Evolutionary conservation across 2,329 filamentous ascomycete genomes (phyloP).

Genomic region (Colletotrichum orbiculare): DNA sequence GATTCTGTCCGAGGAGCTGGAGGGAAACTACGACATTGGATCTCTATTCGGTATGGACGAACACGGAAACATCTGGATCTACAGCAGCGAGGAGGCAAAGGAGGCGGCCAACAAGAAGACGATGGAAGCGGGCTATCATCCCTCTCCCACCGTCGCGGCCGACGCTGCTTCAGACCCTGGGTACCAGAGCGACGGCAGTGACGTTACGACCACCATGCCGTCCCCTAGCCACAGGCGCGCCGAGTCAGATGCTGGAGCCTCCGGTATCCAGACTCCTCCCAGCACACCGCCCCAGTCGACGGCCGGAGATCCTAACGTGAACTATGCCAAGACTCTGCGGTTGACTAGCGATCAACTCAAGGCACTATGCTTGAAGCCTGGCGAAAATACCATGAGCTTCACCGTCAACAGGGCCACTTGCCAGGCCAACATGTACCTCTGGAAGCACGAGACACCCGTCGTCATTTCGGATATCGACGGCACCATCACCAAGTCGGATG

Average conservation of each 20-base stretch:
- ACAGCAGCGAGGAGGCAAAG: slow-evolving; percentile 96
- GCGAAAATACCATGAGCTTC: slow-evolving; percentile 95
- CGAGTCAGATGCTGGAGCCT: slow-evolving; percentile 72
- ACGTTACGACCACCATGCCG: slow-evolving; percentile 61
- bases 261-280: slow-evolving; percentile 71
- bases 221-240: slow-evolving; percentile 67
- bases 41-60: slow-evolving; percentile 95
- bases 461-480: slow-evolving; percentile 99
- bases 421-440: slow-evolving; percentile 91
- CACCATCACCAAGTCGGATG: slow-evolving; percentile 98
- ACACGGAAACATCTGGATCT: slow-evolving; percentile 98
- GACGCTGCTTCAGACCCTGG: slow-evolving; percentile 93
- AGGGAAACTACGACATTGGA: slow-evolving; percentile 96
- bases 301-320: slow-evolving; percentile 77
- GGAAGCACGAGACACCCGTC: slow-evolving; percentile 90
- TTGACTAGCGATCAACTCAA: slow-evolving; percentile 96
- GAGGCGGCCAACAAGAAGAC: slow-evolving; percentile 81
- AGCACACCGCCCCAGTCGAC: slow-evolving; percentile 75
- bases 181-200: slow-evolving; percentile 90
- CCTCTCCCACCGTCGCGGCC: slow-evolving; percentile 65
- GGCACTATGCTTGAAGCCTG: slow-evolving; percentile 80
- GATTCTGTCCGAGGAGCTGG: slow-evolving; percentile 90
- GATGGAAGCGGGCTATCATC: slow-evolving; percentile 50
- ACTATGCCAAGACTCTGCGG: slow-evolving; percentile 95
- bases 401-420: slow-evolving; percentile 96